These are phyloP conservation scores for Aspergillus quadrilineatus DNA, from an alignment of 2,329 filamentous ascomycete species.

Conservation along the genomic window DNA sequence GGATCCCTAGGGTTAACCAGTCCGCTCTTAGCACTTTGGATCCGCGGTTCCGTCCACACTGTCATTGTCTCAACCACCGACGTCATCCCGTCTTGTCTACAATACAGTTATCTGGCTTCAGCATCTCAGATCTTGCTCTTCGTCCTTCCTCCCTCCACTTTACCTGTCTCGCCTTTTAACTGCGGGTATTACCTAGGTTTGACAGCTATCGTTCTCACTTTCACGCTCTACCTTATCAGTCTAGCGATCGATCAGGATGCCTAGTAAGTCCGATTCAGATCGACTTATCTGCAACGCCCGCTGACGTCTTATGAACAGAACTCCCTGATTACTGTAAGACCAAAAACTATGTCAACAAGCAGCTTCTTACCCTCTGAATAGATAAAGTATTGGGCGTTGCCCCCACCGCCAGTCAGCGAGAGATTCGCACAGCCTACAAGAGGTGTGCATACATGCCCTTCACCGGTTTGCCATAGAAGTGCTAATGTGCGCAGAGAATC, in stretches of 20 bases:
- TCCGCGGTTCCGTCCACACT: background rate
- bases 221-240: no score
- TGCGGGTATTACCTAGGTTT: no score
- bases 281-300: background rate
- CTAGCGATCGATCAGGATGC: conserved; percentile 11
- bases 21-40: background rate
- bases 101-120: background rate
- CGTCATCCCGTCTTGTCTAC: background rate
- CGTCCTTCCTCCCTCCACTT: background rate
- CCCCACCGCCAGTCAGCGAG: conserved; percentile 71
- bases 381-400: conserved; percentile 73
- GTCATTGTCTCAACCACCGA: background rate
- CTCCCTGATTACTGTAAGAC: conserved; percentile 44
- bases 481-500: conserved; percentile 54
- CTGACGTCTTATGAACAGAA: conserved; percentile 20
- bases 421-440: conserved; percentile 95
- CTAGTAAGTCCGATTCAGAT: conserved; percentile 22
- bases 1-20: background rate
- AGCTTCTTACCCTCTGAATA: conserved; percentile 34
- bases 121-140: background rate
- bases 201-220: no score
- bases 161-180: no score
- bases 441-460: conserved; percentile 51
- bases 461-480: conserved; percentile 44
- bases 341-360: background rate